phyloP scores from a whole-genome alignment of 1,284 basidiomycete species.

The Malassezia psittaci region DNA sequence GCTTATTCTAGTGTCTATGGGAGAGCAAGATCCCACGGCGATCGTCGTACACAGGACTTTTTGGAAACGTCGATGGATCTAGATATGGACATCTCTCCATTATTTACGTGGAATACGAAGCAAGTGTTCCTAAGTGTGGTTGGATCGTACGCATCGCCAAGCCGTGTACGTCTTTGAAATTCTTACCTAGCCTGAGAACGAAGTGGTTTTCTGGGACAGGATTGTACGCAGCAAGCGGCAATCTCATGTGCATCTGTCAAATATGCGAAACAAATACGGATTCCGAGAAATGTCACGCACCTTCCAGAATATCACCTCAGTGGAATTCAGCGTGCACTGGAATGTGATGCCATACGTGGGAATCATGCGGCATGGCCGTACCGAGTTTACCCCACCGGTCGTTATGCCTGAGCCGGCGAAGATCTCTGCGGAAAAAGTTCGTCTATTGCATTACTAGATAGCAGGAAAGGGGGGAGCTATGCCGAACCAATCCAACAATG shows the following conservation, averaged over 20 bases:
- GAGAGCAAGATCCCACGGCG: slow-evolving; percentile 27
- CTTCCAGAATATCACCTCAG: slow-evolving; percentile 54
- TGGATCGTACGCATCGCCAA: slow-evolving; percentile 22
- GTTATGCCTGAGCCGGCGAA: not conserved
- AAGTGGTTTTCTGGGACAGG: slow-evolving; percentile 81
- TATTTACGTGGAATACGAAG: slow-evolving; percentile 91
- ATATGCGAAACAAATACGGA: slow-evolving; percentile 69
- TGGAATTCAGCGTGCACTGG: slow-evolving; percentile 70
- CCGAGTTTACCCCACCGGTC: not conserved
- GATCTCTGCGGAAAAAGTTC: not conserved
- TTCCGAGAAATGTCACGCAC: slow-evolving; percentile 65
- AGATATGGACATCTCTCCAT: slow-evolving; percentile 59
- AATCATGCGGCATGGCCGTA: slow-evolving; percentile 25
- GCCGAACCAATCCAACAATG: not conserved
- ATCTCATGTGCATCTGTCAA: slow-evolving; percentile 57
- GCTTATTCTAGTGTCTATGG: slow-evolving; percentile 17
- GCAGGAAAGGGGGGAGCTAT: too few relatives aligned
- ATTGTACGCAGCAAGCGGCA: slow-evolving; percentile 70
- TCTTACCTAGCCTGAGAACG: slow-evolving; percentile 58
- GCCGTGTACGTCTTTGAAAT: slow-evolving; percentile 22
- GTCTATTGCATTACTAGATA: slow-evolving; percentile 1
- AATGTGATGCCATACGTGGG: slow-evolving; percentile 85
- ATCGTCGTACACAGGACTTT: slow-evolving; percentile 35
- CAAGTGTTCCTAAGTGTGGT: slow-evolving; percentile 61
- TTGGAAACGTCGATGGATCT: slow-evolving; percentile 25